Conservation (phyloP, 2,329 filamentous ascomycete genomes). For the Phialemonium atrogriseum region DNA sequence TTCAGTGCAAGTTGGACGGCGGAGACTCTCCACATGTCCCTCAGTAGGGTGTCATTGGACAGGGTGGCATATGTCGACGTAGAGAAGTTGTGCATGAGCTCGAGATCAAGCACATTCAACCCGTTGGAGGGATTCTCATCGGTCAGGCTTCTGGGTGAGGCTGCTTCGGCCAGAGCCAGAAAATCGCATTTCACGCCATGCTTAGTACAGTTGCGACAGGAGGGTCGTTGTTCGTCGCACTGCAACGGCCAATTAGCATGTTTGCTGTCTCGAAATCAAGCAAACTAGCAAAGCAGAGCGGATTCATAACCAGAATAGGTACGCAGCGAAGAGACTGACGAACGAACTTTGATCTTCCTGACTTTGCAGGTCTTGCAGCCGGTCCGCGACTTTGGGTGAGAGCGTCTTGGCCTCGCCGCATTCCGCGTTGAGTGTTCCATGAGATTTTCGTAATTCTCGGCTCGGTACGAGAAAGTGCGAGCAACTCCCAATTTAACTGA, state of each 20-base stretch:
- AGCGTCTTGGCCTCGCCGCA: too few species aligned
- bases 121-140: background rate
- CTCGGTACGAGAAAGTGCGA: too few species aligned
- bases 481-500: too few species aligned
- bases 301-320: background rate
- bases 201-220: constrained; percentile 26
- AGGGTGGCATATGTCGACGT: constrained; percentile 36
- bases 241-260: too few species aligned
- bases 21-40: constrained; percentile 33
- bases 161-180: constrained; percentile 5
- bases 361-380: constrained; percentile 26
- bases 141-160: too few species aligned
- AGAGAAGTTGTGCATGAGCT: constrained; percentile 40
- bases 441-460: too few species aligned
- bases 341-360: constrained; percentile 26
- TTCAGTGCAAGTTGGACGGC: constrained; percentile 33
- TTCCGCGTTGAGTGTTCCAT: too few species aligned
- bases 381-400: constrained; percentile 19
- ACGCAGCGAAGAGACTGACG: background rate
- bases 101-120: constrained; percentile 33
- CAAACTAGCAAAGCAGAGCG: too few species aligned
- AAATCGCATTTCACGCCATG: constrained; percentile 27
- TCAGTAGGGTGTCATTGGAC: constrained; percentile 26
- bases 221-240: constrained; percentile 27
- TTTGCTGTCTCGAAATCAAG: too few species aligned